These are phyloP conservation scores for Eutypella sp. DNA, from an alignment of 2,329 filamentous ascomycete species.

Conservation along the genomic window DNA sequence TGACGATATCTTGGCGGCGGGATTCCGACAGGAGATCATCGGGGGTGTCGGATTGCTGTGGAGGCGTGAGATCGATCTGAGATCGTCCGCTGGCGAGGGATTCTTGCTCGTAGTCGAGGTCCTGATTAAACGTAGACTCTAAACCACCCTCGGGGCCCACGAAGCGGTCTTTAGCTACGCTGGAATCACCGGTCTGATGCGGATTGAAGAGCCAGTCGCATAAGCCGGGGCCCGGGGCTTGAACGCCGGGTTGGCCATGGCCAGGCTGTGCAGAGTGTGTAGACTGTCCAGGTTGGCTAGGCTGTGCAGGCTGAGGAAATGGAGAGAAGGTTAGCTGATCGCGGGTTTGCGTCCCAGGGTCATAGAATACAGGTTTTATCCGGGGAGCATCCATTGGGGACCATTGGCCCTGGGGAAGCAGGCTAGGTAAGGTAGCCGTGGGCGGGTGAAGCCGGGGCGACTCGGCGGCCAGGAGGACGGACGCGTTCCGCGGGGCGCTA, in stretches of 20 bases:
- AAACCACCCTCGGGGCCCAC: conserved; percentile 44
- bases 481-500: conserved; percentile 39
- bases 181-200: conserved; percentile 37
- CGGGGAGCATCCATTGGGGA: too few species aligned
- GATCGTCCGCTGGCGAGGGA: conserved; percentile 40
- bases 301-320: too few species aligned
- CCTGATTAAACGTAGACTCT: conserved; percentile 47
- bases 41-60: conserved; percentile 32
- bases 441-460: conserved; percentile 26
- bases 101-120: conserved; percentile 47
- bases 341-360: conserved; percentile 16
- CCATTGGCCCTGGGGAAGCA: conserved; percentile 21
- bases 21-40: conserved; percentile 42
- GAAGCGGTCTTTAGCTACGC: conserved; percentile 40
- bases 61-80: conserved; percentile 39
- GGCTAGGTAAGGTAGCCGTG: conserved; percentile 13
- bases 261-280: too few species aligned
- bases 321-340: conserved; percentile 31
- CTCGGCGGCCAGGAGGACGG: conserved; percentile 40
- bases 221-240: too few species aligned
- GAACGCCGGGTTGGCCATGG: too few species aligned
- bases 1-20: conserved; percentile 40
- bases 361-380: conserved; percentile 33
- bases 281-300: too few species aligned
- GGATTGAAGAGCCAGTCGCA: conserved; percentile 52